These are phyloP conservation scores for Amylostereum chailletii DNA, from an alignment of 1,284 basidiomycete species.

Conservation along the genomic window DNA sequence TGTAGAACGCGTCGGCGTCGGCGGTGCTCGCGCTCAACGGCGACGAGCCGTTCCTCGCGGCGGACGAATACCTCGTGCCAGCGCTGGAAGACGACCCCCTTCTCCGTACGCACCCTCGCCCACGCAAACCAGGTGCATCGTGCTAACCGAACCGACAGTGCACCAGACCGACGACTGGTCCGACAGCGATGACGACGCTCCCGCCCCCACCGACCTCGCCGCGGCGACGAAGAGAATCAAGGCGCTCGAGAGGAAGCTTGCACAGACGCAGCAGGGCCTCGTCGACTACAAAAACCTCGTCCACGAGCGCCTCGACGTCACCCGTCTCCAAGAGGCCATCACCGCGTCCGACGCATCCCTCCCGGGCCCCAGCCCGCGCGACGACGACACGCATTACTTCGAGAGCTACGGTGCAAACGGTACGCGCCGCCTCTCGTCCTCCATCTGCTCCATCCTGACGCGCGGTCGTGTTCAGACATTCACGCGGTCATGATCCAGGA, in stretches of 20 bases:
- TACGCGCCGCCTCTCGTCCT: conserved; percentile 22
- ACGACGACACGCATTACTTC: conserved; percentile 95
- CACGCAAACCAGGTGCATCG: background rate
- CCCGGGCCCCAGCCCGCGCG: conserved; percentile 29
- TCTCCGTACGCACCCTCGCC: conserved; percentile 53
- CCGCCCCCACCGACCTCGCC: conserved; percentile 21
- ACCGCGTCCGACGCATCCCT: conserved; percentile 27
- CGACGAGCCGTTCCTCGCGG: conserved; percentile 53
- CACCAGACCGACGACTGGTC: conserved; percentile 67
- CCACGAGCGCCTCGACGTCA: conserved; percentile 37
- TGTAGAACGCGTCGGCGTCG: conserved; percentile 42
- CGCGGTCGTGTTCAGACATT: conserved; percentile 42
- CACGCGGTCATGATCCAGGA: conserved; percentile 80
- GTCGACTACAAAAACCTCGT: conserved; percentile 52
- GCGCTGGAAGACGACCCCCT: conserved; percentile 78
- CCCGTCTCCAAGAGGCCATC: conserved; percentile 32
- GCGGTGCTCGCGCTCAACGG: conserved; percentile 42
- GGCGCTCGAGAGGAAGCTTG: conserved; percentile 44
- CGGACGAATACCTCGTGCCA: conserved; percentile 76
- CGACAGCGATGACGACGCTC: conserved; percentile 45
- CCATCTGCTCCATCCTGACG: background rate
- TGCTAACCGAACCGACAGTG: conserved; percentile 28
- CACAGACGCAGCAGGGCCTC: conserved; percentile 43
- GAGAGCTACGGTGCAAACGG: conserved; percentile 90
- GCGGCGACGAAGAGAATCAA: conserved; percentile 37